Base-by-base conservation (phyloP, 1,139 yeast species). In the Hyphopichia wangnamkhiaoensis region DNA sequence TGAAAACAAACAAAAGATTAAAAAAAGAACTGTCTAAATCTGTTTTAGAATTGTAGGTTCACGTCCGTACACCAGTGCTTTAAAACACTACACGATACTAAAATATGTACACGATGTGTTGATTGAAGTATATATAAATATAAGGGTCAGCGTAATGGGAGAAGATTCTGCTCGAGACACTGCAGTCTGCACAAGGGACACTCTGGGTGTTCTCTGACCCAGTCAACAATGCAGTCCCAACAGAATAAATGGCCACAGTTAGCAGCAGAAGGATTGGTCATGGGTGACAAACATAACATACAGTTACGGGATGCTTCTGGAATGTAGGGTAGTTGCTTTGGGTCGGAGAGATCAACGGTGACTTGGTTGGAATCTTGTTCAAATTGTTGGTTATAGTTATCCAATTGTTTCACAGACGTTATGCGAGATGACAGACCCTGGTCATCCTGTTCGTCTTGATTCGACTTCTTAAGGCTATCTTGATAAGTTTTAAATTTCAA, bases 161-260 rank as follows among this genome's bases (percentile, higher is more conserved):
- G 64, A 35, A 91, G 63, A 51, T 86, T 82, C 59, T 88, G 94
- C 52, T 85, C 91, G 32, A 74, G 68, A 44, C 93, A 79, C 33
- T 70, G 74, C 48, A 84, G 95, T 44, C 98, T 65, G 54, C 98
- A 93, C 27, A 93, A 68, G 0, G 98, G 98, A 58, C 98, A 93
- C 54, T 90, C 97, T 0, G 91, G 84, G 50, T 80, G 79, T 41
- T 90, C 96, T 46, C 89, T 70, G 40, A 90, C 79, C 98, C 98
- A 93, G 50, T 87, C 95, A 5, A 82, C 75, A 6, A 89, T 81
- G 58, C 98, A 93, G 5, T 72, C 74, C 98, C 98, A 93, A 62
- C 98, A 93, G 59, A 87, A 91, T 14, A 88, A 46, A 59, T 93
- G 98, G 0, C 98, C 98, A 63, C 98, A 93, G 8, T 83, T 78